Percentiles rank a stretch among this genome's conserved stretches.
These are phyloP conservation scores for Thymus mandschuricus DNA, from an alignment of 257 asterid genomes.

Conservation along the genomic window DNA sequence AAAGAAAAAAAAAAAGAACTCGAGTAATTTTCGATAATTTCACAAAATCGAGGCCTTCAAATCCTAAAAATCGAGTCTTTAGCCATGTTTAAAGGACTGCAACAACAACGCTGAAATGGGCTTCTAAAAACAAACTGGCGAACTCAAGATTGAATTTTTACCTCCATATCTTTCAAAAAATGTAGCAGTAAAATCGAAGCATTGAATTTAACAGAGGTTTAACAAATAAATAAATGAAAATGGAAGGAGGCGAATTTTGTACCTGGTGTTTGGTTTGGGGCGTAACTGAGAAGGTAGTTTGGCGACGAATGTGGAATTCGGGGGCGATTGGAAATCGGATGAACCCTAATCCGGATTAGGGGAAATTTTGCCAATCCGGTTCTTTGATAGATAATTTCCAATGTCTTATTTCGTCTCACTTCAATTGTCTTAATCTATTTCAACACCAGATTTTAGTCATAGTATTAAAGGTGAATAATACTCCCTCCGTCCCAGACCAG, in stretches of 20 bases:
- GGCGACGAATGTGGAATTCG: slow-evolving; percentile 31
- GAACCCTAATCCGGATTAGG: slow-evolving; percentile 41
- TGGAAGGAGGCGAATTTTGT: neutral
- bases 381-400: too few relatives aligned
- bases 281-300: slow-evolving; percentile 29
- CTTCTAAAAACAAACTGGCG: neutral
- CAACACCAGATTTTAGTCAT: too few relatives aligned
- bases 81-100: slow-evolving; percentile 8
- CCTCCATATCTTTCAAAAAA: slow-evolving; percentile 15
- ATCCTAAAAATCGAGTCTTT: slow-evolving; percentile 20
- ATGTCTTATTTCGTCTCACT: too few relatives aligned
- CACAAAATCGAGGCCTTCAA: neutral
- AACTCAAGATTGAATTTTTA: neutral
- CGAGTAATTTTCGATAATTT: slow-evolving; percentile 7
- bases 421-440: too few relatives aligned
- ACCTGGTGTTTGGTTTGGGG: slow-evolving; percentile 48
- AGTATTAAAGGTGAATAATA: too few relatives aligned
- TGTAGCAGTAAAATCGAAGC: slow-evolving; percentile 12
- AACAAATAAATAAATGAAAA: neutral
- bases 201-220: slow-evolving; percentile 17
- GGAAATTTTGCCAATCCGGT: slow-evolving; percentile 11
- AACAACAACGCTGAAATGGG: slow-evolving; percentile 14
- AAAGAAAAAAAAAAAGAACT: neutral
- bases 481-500: too few relatives aligned
- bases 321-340: slow-evolving; percentile 45